Base-by-base conservation (phyloP, 768 basidiomycete species). In the Phaeotremella fagi region DNA sequence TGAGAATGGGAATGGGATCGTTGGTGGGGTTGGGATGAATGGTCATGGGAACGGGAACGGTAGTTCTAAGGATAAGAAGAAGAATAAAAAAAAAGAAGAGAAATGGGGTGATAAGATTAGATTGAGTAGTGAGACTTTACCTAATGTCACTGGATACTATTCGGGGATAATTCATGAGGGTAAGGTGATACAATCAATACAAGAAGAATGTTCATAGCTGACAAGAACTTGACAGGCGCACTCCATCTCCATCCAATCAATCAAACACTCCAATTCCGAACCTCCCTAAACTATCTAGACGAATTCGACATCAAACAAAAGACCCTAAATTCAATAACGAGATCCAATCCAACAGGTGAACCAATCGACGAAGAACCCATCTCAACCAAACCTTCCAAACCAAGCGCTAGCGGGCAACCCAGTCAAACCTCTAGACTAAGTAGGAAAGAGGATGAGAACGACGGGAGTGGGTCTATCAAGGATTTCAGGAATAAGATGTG, bases 221-320 rank as follows among this genome's bases (percentile, higher is more conserved):
- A n/a, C n/a, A n/a, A n/a, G n/a, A n/a, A n/a, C n/a, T n/a, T n/a
- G n/a, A n/a, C 28, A 76, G 75, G 72, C 37, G 73, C 72, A 3
- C 58, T 76, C 3, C 71, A 76, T 37, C 56, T 76, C 15, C 75
- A 76, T 43, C 75, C 75, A 0, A 41, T 76, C n/a, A 58, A 54
- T 7, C 59, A 59, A 14, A 44, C 68, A 28, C 31, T 70, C 11
- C 75, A 76, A 52, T 64, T 76, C 49, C 66, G 75, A 43, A 71
- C 75, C 0, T 63, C 69, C 7, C 59, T 76, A 6, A 59, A 51
- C 16, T 76, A 76, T 57, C 55, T 76, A 2, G 73, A 75, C 55
- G 72, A 71, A 18, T 52, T 59, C 5, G 69, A 73, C 41, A 53
- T 58, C 20, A 53, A 61, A 42, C 44, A 52, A 5, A 51, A 54